Base-by-base conservation (phyloP, 139 green algal species). In the Volvox africanus region DNA sequence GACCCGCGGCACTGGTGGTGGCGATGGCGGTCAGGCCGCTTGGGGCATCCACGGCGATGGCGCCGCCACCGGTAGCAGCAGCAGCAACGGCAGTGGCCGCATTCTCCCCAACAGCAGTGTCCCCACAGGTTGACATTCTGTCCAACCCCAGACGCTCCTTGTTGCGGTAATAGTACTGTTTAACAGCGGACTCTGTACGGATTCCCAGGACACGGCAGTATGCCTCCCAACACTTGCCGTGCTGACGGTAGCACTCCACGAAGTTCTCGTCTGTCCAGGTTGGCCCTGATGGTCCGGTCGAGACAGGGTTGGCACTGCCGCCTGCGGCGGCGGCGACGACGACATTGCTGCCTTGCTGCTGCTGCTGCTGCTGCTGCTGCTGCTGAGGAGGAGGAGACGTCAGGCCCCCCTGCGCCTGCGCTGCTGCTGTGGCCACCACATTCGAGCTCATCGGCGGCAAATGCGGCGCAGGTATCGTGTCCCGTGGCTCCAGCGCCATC, bases 141-240 rank as follows among this genome's bases (percentile, higher is more conserved):
- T 97, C 95, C 20, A 97, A 77, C 3, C 87, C 92, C 50, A 97
- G 92, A 6, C 95, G 93, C 78, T 95, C 86, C 5, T 90, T 92
- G 86, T 96, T 85, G 20, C 94, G 93, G 71, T 92, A 89, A 91
- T 92, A 97, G 91, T 94, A 97, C 50, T 94, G 88, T 37, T 94
- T 94, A 50, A 92, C 94, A 28, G 94, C 92, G 1, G 79, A 90
- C 32, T 93, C 83, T 19, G 93, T 94, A 3, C 82, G 82, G 62
- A 91, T 92, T 77, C 93, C 95, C 26, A 97, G 89, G 28, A 88
- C 84, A 0, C 80, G 65, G n/a, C 93, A 80, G 83, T 97, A 95
- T 1, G 91, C 77, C 30, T 92, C 88, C 73, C 93, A 93, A 86
- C 97, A 92, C 28, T 86, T 88, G 32, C 96, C 96, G 69, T 94